Base-by-base conservation (phyloP, 805 yeast genomes). In the Wickerhamiella brachini region DNA sequence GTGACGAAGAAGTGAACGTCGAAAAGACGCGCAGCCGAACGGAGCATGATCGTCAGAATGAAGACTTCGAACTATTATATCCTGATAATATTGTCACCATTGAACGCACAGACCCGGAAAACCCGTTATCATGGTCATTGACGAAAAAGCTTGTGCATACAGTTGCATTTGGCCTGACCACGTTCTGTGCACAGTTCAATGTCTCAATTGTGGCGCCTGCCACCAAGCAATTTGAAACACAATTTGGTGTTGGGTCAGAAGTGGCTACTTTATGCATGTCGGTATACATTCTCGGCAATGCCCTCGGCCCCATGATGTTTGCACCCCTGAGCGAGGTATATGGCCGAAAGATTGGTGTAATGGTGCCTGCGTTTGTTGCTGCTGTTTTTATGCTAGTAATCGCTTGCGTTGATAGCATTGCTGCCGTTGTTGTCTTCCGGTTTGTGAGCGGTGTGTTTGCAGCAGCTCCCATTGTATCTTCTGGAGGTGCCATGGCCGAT, bases 401-500 rank as follows among this genome's bases (percentile, higher is more conserved):
- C 6, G 65, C 64, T 3, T 53, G 53, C 26, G 81, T 81, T 1
- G 74, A 72, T 59, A 71, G 74, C 10, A 49, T 77, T 17, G 70
- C 74, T 46, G 62, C 63, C 12, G 52, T 57, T 7, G 31, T 53
- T 22, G 61, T 60, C 69, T 60, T 83, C 77, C 9, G 77, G 73
- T 60, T 75, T 72, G 2, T 80, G 74, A 69, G 83, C 78, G 57
- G 70, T 78, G 54, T 81, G 51, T 69, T 77, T 58, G 79, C 82
- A 2, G 79, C 81, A 4, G 81, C 83, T 2, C 81, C 83, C 0
- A 69, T 80, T 45, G 83, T 77, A n/a, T 76, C 77, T 21, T 61
- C 77, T 3, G 84, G 85, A 8, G 85, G 83, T 26, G 74, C 73
- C 10, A 64, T 79, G 65, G 79, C 83, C 2, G 85, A 80, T 62